These are phyloP conservation scores for Hypholoma fasciculare DNA, from an alignment of 768 basidiomycete species.

Conservation along the genomic window DNA sequence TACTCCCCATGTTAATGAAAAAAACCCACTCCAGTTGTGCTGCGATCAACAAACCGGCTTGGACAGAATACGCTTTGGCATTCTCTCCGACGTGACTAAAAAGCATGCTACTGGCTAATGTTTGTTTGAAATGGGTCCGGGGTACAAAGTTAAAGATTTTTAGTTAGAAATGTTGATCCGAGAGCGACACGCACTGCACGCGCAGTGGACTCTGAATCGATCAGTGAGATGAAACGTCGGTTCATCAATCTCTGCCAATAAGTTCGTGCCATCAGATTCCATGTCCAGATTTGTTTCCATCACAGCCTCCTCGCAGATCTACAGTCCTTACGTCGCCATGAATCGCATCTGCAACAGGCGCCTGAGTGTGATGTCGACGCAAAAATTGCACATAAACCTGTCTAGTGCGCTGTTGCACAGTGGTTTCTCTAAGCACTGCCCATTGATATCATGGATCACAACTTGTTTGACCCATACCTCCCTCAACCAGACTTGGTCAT, in stretches of 20 bases:
- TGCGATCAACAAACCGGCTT: too few species aligned
- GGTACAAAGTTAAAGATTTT: background rate
- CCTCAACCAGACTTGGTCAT: conserved; percentile 24
- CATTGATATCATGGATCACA: conserved; percentile 33
- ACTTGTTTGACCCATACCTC: conserved; percentile 33
- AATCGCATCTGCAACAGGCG: conserved; percentile 20
- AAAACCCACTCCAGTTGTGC: too few species aligned
- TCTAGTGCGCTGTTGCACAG: conserved; percentile 17
- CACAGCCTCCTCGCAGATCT: conserved; percentile 24
- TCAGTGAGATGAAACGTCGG: conserved; percentile 13
- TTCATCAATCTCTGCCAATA: background rate
- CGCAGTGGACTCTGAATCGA: background rate
- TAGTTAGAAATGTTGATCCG: conserved; percentile 7
- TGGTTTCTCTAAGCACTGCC: conserved; percentile 42
- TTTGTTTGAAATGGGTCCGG: background rate
- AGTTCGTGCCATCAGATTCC: conserved; percentile 12
- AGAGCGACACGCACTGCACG: conserved; percentile 9
- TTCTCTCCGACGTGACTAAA: too few species aligned
- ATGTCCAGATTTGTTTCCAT: conserved; percentile 13
- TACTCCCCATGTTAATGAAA: too few species aligned
- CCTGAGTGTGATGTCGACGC: conserved; percentile 20
- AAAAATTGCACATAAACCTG: conserved; percentile 22
- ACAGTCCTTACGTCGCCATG: conserved; percentile 17
- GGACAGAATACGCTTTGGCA: too few species aligned
- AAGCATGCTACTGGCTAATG: background rate